Conservation (phyloP, 2,329 filamentous ascomycete species). For the Colletotrichum aenigma region DNA sequence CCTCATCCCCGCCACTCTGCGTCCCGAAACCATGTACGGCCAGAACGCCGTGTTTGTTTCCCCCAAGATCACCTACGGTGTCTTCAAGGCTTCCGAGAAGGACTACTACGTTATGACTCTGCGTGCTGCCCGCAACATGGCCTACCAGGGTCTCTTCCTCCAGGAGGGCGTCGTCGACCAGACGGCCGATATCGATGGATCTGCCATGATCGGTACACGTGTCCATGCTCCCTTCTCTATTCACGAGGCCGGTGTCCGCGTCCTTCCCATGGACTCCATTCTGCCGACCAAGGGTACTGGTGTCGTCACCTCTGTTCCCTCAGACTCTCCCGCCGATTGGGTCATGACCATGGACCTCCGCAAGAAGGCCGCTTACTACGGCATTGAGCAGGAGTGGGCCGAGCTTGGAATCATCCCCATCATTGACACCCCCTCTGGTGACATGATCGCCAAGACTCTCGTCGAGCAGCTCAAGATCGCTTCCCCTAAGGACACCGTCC, state of each 20-base stretch:
- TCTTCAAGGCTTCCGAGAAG: slow-evolving; percentile 79
- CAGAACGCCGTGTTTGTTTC: slow-evolving; percentile 96
- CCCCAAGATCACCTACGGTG: slow-evolving; percentile 85
- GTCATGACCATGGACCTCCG: slow-evolving; percentile 85
- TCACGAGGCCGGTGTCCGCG: slow-evolving; percentile 82
- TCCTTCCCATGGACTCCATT: slow-evolving; percentile 94
- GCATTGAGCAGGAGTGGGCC: slow-evolving; percentile 96
- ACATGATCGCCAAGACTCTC: slow-evolving; percentile 81
- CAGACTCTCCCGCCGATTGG: slow-evolving; percentile 94
- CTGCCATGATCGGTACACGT: slow-evolving; percentile 84
- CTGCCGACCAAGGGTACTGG: slow-evolving; percentile 94
- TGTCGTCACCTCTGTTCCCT: slow-evolving; percentile 94
- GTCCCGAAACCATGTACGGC: slow-evolving; percentile 98
- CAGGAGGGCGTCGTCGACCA: slow-evolving; percentile 77
- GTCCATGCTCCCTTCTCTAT: slow-evolving; percentile 88
- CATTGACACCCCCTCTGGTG: slow-evolving; percentile 88
- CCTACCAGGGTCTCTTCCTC: slow-evolving; percentile 86
- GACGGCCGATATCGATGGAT: slow-evolving; percentile 75
- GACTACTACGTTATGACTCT: slow-evolving; percentile 88
- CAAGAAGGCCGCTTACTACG: slow-evolving; percentile 96
- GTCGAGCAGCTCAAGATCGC: slow-evolving; percentile 95
- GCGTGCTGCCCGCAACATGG: slow-evolving; percentile 92
- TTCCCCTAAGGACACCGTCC: slow-evolving; percentile 91
- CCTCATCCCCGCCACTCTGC: slow-evolving; percentile 88
- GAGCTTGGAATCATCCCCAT: slow-evolving; percentile 89